Base-by-base conservation (phyloP, 2,329 filamentous ascomycete genomes). In the Fusarium coffeatum region DNA sequence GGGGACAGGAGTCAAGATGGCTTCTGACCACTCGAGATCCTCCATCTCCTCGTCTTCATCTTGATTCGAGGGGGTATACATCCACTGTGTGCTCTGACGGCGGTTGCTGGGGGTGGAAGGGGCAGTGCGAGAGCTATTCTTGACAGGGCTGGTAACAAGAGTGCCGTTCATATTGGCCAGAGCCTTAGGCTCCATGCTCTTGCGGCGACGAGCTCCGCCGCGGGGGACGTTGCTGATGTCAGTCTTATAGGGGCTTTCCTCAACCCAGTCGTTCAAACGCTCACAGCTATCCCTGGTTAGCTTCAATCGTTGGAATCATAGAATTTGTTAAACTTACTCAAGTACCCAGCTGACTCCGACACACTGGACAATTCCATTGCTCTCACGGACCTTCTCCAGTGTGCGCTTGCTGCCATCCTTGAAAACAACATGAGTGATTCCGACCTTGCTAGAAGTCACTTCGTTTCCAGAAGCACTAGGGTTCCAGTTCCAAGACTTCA, bases 301-400 rank as follows among this genome's bases (percentile, higher is more conserved):
- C 68, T 22, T 5, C n/a, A 37, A 7, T 47, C n/a, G 18, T 48
- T 51, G 1, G 8, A 12, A 13, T 11, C 6, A 16, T 10, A 15
- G 37, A 48, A 27, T 8, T 18, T 30, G 16, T 25, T 7, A 45
- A 25, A 88, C 90, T 87, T 87, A 93, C 91, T 97, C 93, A 68
- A 97, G 86, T 57, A 96, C 92, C 93, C 93, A 97, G 70, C 90
- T 90, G 48, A 97, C 92, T 51, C 93, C 93, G 58, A 97, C 93
- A 80, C 93, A 97, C 72, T 93, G 90, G 40, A 97, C 92, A 30
- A 92, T 84, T 8, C 93, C 93, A 16, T 87, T 86, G 41, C 88
- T 90, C 73, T 91, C 87, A 60, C 89, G 86, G 9, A 95, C 91
- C 80, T 94, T 97, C 76, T 97, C 91, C 70, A 97, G 80, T 1